Base-by-base conservation (phyloP, 2,329 filamentous ascomycete genomes). In the Arthrocladium fulminans region DNA sequence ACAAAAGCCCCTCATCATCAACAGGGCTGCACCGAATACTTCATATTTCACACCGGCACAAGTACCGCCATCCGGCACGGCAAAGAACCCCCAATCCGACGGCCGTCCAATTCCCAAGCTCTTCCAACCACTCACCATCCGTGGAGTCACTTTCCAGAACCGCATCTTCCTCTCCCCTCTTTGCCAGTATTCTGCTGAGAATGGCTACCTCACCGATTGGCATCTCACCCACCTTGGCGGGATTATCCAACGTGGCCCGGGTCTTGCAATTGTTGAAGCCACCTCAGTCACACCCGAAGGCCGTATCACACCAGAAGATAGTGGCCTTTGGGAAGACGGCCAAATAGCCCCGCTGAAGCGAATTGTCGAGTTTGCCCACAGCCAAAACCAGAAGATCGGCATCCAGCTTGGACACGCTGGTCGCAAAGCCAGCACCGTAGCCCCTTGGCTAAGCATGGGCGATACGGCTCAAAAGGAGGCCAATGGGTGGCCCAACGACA, bases 221-320 rank as follows among this genome's bases (percentile, higher is more conserved):
- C 88, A 95, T 65, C 71, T 90, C 43, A 81, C 88, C n/a, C 88
- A 94, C 61, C 73, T 90, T 22, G 86, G 88, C 49, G 82, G 86
- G 52, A 88, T 88, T 57, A 76, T 86, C 19, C 73, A 83, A 50
- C 80, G 84, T 48, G 89, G 89, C 10, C 82, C 85, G 0, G 84
- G 79, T 1, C 71, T 94, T 15, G 71, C 83, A 41, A 77, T 88
- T 51, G 73, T 89, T 49, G 89, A 95, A 69, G 87, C 88, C 22
- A 88, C 86, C 1, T 73, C 81, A 25, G 84, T 94, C 0, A 72
- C 78, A 9, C 68, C 86, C 4, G 80, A 89, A 57, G 88, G 88
- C 23, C 79, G 89, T 48, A 94, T 94, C 70, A 84, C 85, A 0
- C 87, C 88, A 1, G 74, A 89, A 63, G 86, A 90, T 63, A 68